A percentile compares a stretch with the other conserved stretches of the same genome.
These are phyloP conservation scores for Fusarium clavum DNA, from an alignment of 2,329 filamentous ascomycete species.

Conservation along the genomic window DNA sequence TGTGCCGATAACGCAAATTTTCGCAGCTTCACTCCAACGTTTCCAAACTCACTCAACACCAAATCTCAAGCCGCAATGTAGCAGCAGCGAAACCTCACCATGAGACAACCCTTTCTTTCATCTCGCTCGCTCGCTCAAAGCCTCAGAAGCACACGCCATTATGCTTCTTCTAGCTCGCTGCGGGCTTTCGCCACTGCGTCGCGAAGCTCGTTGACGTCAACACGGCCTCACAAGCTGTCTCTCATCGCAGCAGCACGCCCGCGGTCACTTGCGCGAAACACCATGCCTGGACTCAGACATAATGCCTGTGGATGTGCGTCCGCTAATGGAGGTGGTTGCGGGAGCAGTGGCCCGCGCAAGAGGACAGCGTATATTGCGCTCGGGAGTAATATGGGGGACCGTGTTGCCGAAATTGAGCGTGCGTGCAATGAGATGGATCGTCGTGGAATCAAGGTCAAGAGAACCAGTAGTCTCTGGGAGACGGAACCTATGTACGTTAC, in stretches of 20 bases:
- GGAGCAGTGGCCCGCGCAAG: slow-evolving; percentile 46
- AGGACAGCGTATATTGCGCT: slow-evolving; percentile 82
- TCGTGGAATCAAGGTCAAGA: slow-evolving; percentile 76
- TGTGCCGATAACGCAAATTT: slow-evolving; percentile 44
- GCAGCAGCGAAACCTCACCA: slow-evolving; percentile 23
- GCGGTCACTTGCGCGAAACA: slow-evolving; percentile 18
- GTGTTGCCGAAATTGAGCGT: slow-evolving; percentile 84
- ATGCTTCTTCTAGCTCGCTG: slow-evolving; percentile 19
- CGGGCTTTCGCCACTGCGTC: slow-evolving; percentile 22
- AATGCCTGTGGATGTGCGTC: slow-evolving; percentile 53
- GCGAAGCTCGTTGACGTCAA: slow-evolving; percentile 28
- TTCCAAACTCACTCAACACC: slow-evolving; percentile 20
- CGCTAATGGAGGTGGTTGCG: slow-evolving; percentile 47
- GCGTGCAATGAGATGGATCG: slow-evolving; percentile 83
- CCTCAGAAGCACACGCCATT: slow-evolving; percentile 9
- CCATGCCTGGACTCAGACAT: slow-evolving; percentile 32
- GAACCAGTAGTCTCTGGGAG: slow-evolving; percentile 92
- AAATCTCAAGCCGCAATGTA: slow-evolving; percentile 30
- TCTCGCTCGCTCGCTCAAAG: slow-evolving; percentile 17
- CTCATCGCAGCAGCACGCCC: slow-evolving; percentile 29
- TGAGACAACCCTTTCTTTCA: slow-evolving; percentile 36
- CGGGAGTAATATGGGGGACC: slow-evolving; percentile 92
- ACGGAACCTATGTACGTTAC: slow-evolving; percentile 97
- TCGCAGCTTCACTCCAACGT: slow-evolving; percentile 20
- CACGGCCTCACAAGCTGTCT: slow-evolving; percentile 15